Evolutionary conservation across 2,329 filamentous ascomycete species (phyloP), one percentile per base, ranked within the genome.

Genomic region (Aspergillus sp.): DNA sequence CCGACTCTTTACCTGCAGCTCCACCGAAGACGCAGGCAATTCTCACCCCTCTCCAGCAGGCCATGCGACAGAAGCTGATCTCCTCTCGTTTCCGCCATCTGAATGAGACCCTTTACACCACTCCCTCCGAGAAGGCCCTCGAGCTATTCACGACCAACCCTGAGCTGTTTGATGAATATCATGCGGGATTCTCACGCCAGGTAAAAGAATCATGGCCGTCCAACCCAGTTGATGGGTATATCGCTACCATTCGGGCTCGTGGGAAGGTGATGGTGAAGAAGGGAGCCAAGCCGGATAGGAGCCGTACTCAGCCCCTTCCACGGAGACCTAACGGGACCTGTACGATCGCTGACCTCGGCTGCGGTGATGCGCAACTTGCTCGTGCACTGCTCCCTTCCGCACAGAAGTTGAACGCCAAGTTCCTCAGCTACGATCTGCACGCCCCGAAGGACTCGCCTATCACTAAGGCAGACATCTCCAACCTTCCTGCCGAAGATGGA

Each of bases 31-130:
- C 74, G 33, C 72, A 73, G 14, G 68, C 77, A 17, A 90, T 89
- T 62, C 83, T 99, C 65, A 99, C 94, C 1, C 91, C 94, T 3
- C 85, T 99, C 51, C 94, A 99, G 78, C 85, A 88, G 50, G 86
- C 90, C 3, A 99, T 99, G 94, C 87, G 90, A 56, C 87, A 91
- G 67, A 99, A 99, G 78, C 85, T 99, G 57, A 82, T 95, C 57
- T 95, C 92, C 9, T 92, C 94, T 1, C 91, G 94, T 53, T 99
- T 99, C 82, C 90, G 94, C 58, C 91, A 97, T 73, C 85, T 99
- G 56, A 99, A 99, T 72, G 89, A 99, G 76, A 93, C 90, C 0
- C 85, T 99, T 13, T 99, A 99, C 76, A 97, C 93, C 4, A 89
- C 87, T 7, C 89, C 92, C 1, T 99, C 94, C 0, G 78, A 79